Base-by-base conservation (phyloP, 768 basidiomycete genomes). In the Amyloporia xantha region DNA sequence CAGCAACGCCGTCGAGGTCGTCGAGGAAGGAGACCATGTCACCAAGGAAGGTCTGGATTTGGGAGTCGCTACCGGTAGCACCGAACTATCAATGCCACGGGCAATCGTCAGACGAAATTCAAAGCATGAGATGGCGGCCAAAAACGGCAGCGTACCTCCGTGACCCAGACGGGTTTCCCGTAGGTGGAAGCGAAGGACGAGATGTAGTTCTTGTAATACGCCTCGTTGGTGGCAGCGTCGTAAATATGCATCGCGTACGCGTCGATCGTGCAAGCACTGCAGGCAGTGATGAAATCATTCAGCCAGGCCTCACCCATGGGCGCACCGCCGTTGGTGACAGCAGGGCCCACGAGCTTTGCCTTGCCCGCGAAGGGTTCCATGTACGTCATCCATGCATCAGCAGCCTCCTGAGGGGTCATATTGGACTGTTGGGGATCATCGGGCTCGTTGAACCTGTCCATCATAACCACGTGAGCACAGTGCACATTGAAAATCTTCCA, bases 361-460 rank as follows among this genome's bases (percentile, higher is more conserved):
- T 57, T 57, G 49, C 61, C 63, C 10, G 59, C 60, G 55, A 66
- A 62, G 5, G 64, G 64, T 54, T 64, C 49, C 57, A 64, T 64
- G 54, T 55, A 66, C 41, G 51, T 37, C 55, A 54, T 59, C 62
- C 62, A 66, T 13, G 59, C 56, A 37, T 45, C 27, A 19, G 63
- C 64, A 38, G 64, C 64, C 24, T 53, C 52, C 41, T 53, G 45
- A 13, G 64, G 62, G 42, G 46, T 50, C 48, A 62, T 51, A 54
- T 66, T 66, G 11, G 61, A 50, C 58, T 66, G 64, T 33, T 59
- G 40, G 44, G 48, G 40, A 15, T 60, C 53, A 50, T 63, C 60
- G 43, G 63, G 62, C 52, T 64, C 63, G 63, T 64, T 64, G 57
- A 62, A 58, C 41, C 62, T 64, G 54, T 20, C 11, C 7, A n/a